A percentile compares a stretch with the other conserved stretches of the same genome.
phyloP scores from a whole-genome alignment of 148 eudicot species.

The Vaccinium macrocarpon region DNA sequence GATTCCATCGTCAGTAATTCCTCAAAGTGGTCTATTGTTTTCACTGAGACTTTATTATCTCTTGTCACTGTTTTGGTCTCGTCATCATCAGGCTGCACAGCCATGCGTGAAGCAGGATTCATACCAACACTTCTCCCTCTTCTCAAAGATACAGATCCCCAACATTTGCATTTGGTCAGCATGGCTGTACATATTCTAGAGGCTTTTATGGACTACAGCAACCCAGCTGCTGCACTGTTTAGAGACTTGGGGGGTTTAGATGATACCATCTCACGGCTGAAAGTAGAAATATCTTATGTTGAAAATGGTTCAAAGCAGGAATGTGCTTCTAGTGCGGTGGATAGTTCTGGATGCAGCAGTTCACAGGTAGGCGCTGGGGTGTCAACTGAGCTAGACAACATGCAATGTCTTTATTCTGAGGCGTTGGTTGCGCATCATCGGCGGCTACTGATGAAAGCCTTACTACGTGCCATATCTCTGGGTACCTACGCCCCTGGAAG shows the following conservation, averaged over 20 bases:
- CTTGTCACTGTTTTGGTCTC: conserved; percentile 90
- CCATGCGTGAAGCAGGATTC: conserved; percentile 99
- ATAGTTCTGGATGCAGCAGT: conserved; percentile 38
- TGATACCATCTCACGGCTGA: conserved; percentile 84
- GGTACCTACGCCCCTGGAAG: conserved; percentile 97
- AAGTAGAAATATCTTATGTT: conserved; percentile 70
- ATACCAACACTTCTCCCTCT: conserved; percentile 97
- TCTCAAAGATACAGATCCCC: conserved; percentile 87
- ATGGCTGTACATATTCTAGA: conserved; percentile 97
- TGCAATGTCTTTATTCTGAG: conserved; percentile 79
- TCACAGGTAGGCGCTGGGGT: conserved; percentile 31
- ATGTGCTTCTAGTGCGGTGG: conserved; percentile 25
- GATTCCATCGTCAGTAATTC: conserved; percentile 66
- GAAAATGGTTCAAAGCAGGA: conserved; percentile 59
- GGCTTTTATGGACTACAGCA: conserved; percentile 98
- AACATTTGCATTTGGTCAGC: conserved; percentile 90
- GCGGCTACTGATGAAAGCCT: conserved; percentile 82
- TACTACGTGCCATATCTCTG: conserved; percentile 88
- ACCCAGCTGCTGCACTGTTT: conserved; percentile 97
- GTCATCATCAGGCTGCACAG: conserved; percentile 90
- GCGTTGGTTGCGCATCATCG: conserved; percentile 81
- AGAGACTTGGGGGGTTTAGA: conserved; percentile 97
- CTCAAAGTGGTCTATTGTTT: conserved; percentile 80
- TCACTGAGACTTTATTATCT: conserved; percentile 87
- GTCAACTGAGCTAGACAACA: conserved; percentile 53